These are phyloP conservation scores for Fusarium fujikuroi DNA, from an alignment of 2,329 filamentous ascomycete genomes.

Conservation along the genomic window DNA sequence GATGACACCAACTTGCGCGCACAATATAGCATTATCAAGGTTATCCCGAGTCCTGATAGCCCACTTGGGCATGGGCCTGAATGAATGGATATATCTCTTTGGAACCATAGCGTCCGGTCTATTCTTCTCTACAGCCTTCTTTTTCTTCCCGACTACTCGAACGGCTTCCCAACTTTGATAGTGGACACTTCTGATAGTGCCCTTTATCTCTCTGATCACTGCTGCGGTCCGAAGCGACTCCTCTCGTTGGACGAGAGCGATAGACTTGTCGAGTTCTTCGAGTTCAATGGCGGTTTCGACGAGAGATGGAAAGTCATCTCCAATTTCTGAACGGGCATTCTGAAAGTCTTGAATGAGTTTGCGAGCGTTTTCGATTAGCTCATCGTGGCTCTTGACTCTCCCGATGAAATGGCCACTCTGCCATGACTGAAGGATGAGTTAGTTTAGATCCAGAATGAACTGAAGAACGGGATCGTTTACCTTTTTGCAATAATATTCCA, in stretches of 20 bases:
- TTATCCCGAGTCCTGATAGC: not conserved
- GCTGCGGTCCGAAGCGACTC: not conserved
- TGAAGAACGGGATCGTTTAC: not conserved
- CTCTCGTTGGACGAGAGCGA: not conserved
- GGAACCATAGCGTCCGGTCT: not conserved
- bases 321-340: not conserved
- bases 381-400: not conserved
- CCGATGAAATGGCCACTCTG: not conserved
- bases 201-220: not conserved
- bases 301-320: not conserved
- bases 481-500: not conserved
- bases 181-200: not conserved
- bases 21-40: not conserved
- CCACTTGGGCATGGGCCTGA: not conserved
- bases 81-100: not conserved
- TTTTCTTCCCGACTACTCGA: not conserved
- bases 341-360: conserved; percentile 3
- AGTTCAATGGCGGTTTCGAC: not conserved
- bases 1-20: not conserved
- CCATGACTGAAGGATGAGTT: not conserved
- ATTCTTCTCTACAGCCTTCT: not conserved
- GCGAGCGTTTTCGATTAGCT: not conserved
- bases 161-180: not conserved
- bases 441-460: not conserved
- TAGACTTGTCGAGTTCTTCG: not conserved